Evolutionary conservation across 2,329 filamentous ascomycete species (phyloP), one percentile per base, ranked within the genome.

Genomic region (Sporothrix phasma): DNA sequence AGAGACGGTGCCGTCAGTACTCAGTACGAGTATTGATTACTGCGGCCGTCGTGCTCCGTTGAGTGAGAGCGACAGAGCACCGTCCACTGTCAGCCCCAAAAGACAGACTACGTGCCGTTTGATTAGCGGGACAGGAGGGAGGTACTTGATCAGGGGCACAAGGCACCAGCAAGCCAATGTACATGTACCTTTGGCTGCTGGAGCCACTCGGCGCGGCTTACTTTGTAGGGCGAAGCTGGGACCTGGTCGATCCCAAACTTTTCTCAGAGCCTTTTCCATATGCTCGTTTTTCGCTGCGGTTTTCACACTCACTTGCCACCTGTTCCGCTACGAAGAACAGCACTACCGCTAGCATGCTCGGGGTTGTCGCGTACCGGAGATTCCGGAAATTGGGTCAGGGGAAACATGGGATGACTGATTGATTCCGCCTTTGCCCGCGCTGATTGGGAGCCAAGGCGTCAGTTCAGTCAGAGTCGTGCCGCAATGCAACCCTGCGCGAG

Each of bases 361-460:
- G 51, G 49, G 29, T 39, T 61, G 58, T 65, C 41, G 59, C 29
- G 53, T 19, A 59, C 51, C 64, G 64, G 64, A 64, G 43, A 61
- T 56, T 61, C 64, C 64, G 64, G 64, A 66, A 66, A 63, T 66
- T 66, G 64, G 54, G 61, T 31, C 54, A 60, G 64, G 60, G 53
- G 54, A 31, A 49, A 60, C 19, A 39, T 62, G 39, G 45, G 61
- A 63, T 65, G 60, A 45, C 22, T 49, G 37, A 62, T 60, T 46
- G 59, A 19, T 24, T 41, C 64, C 63, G 63, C 51, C 37, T 65
- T 26, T 59, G 41, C 49, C 46, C 51, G 37, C 47, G 17, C 19
- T 49, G 15, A 49, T 6, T 31, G 47, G 26, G 13, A n/a, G n/a
- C n/a, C n/a, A n/a, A n/a, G n/a, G n/a, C n/a, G n/a, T n/a, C n/a